Percentiles rank a stretch among this genome's conserved stretches.
Evolutionary conservation across 306 rosid species (phyloP).

Genomic region (Senna siamea): DNA sequence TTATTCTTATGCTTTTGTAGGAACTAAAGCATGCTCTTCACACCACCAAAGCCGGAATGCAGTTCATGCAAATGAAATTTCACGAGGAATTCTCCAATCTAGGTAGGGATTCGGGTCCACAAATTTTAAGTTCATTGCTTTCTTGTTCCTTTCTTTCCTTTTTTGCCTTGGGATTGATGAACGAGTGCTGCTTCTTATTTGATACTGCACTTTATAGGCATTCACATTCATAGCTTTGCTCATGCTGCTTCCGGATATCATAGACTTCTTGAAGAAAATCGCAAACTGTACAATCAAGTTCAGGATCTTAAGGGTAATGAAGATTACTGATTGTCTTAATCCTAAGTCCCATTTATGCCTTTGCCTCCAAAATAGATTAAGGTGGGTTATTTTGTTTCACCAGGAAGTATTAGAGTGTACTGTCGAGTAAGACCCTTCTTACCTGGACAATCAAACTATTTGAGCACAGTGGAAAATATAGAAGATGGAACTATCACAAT

Average conservation of each 20-base stretch:
- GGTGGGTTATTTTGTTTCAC: constrained; percentile 37
- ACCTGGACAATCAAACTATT: constrained; percentile 57
- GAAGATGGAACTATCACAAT: constrained; percentile 84
- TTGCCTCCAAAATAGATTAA: constrained; percentile 20
- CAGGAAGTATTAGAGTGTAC: constrained; percentile 97
- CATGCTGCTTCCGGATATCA: constrained; percentile 96
- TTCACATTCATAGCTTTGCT: constrained; percentile 79
- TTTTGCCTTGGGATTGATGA: constrained; percentile 12
- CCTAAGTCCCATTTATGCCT: constrained; percentile 7
- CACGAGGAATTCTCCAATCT: constrained; percentile 85
- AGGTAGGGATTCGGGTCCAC: constrained; percentile 52
- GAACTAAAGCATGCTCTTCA: constrained; percentile 75
- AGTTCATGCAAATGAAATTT: constrained; percentile 88
- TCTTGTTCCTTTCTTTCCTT: background rate
- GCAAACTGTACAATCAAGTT: constrained; percentile 89
- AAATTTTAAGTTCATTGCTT: background rate
- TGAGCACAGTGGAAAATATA: constrained; percentile 73
- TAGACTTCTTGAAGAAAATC: constrained; percentile 89
- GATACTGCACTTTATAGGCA: constrained; percentile 49
- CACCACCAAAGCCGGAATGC: constrained; percentile 78
- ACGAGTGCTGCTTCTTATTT: constrained; percentile 26
- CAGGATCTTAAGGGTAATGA: constrained; percentile 94
- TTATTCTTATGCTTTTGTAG: constrained; percentile 44
- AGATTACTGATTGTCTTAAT: constrained; percentile 30
- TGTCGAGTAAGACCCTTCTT: constrained; percentile 97